phyloP scores from a whole-genome alignment of 2,329 filamentous ascomycete species.

The Gnomoniopsis sp. region DNA sequence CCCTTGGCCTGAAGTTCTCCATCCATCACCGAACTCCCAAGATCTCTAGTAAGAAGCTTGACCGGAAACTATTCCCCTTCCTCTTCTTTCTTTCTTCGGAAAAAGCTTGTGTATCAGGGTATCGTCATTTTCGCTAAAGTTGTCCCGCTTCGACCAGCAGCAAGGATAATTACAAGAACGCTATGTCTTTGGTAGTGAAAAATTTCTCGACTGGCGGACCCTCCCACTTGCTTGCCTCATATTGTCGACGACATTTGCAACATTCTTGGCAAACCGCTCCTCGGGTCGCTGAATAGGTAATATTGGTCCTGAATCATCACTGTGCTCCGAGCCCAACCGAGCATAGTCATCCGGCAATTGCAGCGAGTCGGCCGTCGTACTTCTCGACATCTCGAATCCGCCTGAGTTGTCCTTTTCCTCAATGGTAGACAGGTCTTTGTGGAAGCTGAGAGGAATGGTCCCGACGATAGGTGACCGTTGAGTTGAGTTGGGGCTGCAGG shows the following conservation, averaged over 20 bases:
- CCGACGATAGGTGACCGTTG: neutral
- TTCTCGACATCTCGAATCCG: neutral
- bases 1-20: too few species aligned
- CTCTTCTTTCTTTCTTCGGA: too few species aligned
- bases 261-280: conserved; percentile 7
- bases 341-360: conserved; percentile 3
- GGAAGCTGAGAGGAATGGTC: neutral
- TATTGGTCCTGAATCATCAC: conserved; percentile 17
- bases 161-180: neutral
- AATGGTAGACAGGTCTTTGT: neutral
- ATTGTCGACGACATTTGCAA: neutral
- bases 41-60: too few species aligned
- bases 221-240: neutral
- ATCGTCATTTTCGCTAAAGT: neutral
- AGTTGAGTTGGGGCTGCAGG: neutral
- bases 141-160: neutral
- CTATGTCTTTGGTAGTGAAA: conserved; percentile 3
- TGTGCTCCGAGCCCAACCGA: conserved; percentile 8
- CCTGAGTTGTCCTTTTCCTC: conserved; percentile 5
- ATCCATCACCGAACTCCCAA: too few species aligned
- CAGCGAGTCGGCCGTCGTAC: conserved; percentile 9
- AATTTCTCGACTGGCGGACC: neutral
- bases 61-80: too few species aligned
- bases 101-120: neutral
- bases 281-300: conserved; percentile 15